A percentile compares a stretch with the other conserved stretches of the same genome.
phyloP scores from a whole-genome alignment of 2,329 filamentous ascomycete species.

The Tolypocladium album region DNA sequence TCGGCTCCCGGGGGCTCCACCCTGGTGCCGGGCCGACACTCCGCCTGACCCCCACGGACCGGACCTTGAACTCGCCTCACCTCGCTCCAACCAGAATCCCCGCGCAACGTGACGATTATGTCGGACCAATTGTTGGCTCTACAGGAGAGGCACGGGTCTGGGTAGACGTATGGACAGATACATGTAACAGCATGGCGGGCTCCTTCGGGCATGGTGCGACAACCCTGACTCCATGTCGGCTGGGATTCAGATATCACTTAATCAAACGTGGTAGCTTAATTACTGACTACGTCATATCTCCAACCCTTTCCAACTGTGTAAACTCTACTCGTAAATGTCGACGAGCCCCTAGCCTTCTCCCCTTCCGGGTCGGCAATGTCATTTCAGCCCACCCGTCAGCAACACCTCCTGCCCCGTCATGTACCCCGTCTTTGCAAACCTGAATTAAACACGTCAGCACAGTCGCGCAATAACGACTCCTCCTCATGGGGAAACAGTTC shows the following conservation, averaged over 20 bases:
- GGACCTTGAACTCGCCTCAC: not conserved
- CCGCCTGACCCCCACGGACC: not conserved
- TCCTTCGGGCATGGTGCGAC: not conserved
- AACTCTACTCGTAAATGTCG: not conserved
- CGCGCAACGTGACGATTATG: not conserved
- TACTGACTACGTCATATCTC: not conserved
- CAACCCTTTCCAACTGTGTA: not conserved
- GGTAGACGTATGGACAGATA: not conserved
- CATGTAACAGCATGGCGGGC: not conserved
- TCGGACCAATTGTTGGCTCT: not conserved
- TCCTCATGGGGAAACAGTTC: conserved; percentile 3
- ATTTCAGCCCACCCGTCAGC: conserved; percentile 15
- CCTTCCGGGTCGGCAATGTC: not conserved
- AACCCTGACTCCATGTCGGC: not conserved
- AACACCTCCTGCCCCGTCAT: conserved; percentile 17
- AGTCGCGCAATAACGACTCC: not conserved
- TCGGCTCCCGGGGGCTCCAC: not conserved
- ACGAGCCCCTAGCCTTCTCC: not conserved
- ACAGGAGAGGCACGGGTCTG: not conserved
- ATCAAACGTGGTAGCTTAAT: not conserved
- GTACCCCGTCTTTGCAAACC: conserved; percentile 18
- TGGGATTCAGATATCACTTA: not conserved
- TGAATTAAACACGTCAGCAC: conserved; percentile 1
- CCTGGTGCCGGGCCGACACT: not conserved
- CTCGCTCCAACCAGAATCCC: not conserved